Base-by-base conservation (phyloP, 2,329 filamentous ascomycete genomes). In the Escovopsis sp. region DNA sequence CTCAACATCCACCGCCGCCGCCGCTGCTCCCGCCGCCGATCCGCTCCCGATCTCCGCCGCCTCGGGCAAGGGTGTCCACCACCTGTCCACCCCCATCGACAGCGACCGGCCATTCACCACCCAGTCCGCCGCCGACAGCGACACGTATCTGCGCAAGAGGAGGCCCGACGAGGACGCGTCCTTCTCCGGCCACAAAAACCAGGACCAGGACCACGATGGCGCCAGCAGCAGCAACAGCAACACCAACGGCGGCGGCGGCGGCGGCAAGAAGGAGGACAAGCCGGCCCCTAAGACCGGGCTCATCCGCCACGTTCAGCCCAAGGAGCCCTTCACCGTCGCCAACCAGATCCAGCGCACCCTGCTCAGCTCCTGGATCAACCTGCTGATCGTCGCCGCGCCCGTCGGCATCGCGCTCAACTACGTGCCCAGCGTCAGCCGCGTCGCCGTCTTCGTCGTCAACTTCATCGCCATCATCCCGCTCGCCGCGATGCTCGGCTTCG, bases 401-500 rank as follows among this genome's bases (percentile, higher is more conserved):
- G 74, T 78, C 32, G 88, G 88, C 45, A 85, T 94, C 53, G 82
- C 74, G 2, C 59, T 89, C 41, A 75, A 84, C 53, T 86, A 81
- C 55, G 63, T 77, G 15, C 49, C 55, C 4, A 52, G 58, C 10
- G 64, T 82, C 41, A 68, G 72, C 54, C 67, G 70, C 3, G 69
- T 82, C 45, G 73, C 70, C 30, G 68, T 91, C 38, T 95, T 95
- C 55, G 75, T 88, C 43, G 74, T 95, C 62, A 95, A 95, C 65
- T 95, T 95, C 55, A 74, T 95, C 49, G 89, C 88, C 47, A 94
- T 95, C 51, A 80, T 95, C 45, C 88, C 88, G 0, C 70, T 95
- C 35, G 89, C 89, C 3, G 84, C 82, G 12, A 80, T 94, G 68
- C 69, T 96, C 23, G 82, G 83, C 52, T 94, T 83, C 54, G 85